Percentiles rank a stretch among this genome's conserved stretches.
Evolutionary conservation across 2,329 filamentous ascomycete species (phyloP).

Genomic region (Pseudocercospora ulei): DNA sequence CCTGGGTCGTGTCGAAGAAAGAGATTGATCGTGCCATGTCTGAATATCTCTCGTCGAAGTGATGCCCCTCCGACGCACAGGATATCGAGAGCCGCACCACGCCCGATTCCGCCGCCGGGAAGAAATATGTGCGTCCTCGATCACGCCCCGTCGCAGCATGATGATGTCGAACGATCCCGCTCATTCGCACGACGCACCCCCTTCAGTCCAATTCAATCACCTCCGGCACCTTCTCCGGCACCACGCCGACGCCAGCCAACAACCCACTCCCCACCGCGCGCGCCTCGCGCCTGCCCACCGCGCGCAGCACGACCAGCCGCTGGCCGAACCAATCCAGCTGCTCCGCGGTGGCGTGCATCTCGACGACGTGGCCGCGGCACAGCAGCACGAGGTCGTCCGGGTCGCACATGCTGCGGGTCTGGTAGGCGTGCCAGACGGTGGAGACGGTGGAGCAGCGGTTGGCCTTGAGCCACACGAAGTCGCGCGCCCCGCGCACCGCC

Average conservation of each 20-base stretch:
- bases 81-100: no score
- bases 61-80: no score
- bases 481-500: slow-evolving; percentile 11
- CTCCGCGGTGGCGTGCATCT: slow-evolving; percentile 21
- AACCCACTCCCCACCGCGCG: slow-evolving; percentile 11
- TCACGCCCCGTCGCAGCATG: no score
- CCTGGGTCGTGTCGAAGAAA: slow-evolving; percentile 3
- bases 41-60: no score
- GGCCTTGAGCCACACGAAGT: slow-evolving; percentile 33
- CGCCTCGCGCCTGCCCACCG: slow-evolving; percentile 15
- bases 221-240: slow-evolving; percentile 16
- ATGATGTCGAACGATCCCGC: neutral
- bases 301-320: slow-evolving; percentile 28
- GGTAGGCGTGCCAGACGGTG: slow-evolving; percentile 30
- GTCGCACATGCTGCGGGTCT: slow-evolving; percentile 10
- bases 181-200: neutral
- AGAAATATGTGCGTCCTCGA: neutral
- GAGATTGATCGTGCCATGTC: no score
- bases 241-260: slow-evolving; percentile 18
- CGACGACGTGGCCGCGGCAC: slow-evolving; percentile 21
- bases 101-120: no score
- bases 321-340: slow-evolving; percentile 31
- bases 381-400: slow-evolving; percentile 25
- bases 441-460: slow-evolving; percentile 29
- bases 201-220: slow-evolving; percentile 20